A percentile compares a stretch with the other conserved stretches of the same genome.
Evolutionary conservation across 192 early-diverging fungal genomes (phyloP).

Genomic region (Coemansia furcata): DNA sequence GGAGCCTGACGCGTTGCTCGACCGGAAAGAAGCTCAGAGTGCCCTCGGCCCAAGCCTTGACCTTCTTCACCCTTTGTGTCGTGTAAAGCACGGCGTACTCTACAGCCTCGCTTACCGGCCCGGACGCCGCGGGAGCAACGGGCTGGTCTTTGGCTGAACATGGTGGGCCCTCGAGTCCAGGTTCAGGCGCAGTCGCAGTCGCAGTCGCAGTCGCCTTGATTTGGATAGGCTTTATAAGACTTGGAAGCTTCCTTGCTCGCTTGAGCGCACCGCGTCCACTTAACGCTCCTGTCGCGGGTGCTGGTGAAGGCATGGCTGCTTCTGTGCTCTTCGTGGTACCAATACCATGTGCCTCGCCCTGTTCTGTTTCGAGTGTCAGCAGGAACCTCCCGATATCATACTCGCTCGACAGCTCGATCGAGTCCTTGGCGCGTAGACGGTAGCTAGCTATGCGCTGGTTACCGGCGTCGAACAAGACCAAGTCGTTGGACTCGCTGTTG

Average conservation of each 20-base stretch:
- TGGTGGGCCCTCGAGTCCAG: neutral
- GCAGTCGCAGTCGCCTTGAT: neutral
- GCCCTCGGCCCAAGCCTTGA: conserved; percentile 51
- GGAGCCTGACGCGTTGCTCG: conserved; percentile 24
- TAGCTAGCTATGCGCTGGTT: conserved; percentile 31
- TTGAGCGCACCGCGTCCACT: neutral
- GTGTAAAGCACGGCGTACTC: conserved; percentile 45
- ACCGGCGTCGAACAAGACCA: conserved; percentile 29
- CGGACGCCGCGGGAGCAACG: neutral
- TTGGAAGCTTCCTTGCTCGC: conserved; percentile 22
- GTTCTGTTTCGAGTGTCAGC: conserved; percentile 40
- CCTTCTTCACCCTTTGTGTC: conserved; percentile 47
- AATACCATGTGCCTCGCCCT: neutral
- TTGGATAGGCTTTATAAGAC: conserved; percentile 44
- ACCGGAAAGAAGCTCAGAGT: conserved; percentile 5
- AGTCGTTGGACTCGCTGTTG: conserved; percentile 25
- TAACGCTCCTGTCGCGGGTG: neutral
- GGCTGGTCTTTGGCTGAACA: neutral
- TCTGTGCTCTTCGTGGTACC: neutral
- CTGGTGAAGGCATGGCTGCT: neutral
- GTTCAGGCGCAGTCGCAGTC: neutral
- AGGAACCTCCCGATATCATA: conserved; percentile 45
- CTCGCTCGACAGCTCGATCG: conserved; percentile 30
- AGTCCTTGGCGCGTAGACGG: conserved; percentile 30
- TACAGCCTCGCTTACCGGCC: neutral